A percentile compares a stretch with the other conserved stretches of the same genome.
phyloP scores from a whole-genome alignment of 164 flowering plant species.

The Vitis vinifera region DNA sequence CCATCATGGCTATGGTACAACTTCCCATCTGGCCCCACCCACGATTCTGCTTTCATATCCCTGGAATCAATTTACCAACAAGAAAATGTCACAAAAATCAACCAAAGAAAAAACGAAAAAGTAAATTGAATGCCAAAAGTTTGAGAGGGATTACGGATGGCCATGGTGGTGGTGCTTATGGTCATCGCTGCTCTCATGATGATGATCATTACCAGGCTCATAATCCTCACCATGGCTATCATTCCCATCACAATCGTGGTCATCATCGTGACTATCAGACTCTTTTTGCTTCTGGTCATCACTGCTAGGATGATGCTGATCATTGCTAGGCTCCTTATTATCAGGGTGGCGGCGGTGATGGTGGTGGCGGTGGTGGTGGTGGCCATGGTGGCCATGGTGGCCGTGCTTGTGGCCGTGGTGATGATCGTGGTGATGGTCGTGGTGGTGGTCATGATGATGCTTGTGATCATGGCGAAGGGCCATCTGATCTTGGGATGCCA shows the following conservation, averaged over 20 bases:
- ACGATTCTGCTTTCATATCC: conserved; percentile 30
- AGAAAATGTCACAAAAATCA: neutral
- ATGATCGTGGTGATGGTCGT: conserved; percentile 23
- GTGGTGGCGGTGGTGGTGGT: conserved; percentile 27
- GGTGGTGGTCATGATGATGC: conserved; percentile 20
- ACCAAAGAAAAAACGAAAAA: neutral
- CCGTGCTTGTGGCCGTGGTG: conserved; percentile 23
- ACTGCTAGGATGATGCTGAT: too few species aligned
- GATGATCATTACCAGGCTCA: too few species aligned
- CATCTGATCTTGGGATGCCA: conserved; percentile 23
- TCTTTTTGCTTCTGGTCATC: too few species aligned
- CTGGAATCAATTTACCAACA: conserved; percentile 7
- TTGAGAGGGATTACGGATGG: neutral
- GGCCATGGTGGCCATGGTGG: conserved; percentile 17
- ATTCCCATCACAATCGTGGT: too few species aligned
- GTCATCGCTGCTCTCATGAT: too few species aligned
- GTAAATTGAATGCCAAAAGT: neutral
- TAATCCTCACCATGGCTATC: too few species aligned
- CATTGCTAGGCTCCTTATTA: too few species aligned
- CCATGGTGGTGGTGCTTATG: neutral
- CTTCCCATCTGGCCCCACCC: conserved; percentile 85
- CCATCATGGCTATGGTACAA: conserved; percentile 96
- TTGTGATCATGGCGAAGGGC: neutral
- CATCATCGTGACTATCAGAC: too few species aligned
- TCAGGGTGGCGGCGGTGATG: conserved; percentile 9